Evolutionary conservation across 257 asterid species (phyloP), one percentile per base, ranked within the genome.

Genomic region (Nyctanthes arbortristis): DNA sequence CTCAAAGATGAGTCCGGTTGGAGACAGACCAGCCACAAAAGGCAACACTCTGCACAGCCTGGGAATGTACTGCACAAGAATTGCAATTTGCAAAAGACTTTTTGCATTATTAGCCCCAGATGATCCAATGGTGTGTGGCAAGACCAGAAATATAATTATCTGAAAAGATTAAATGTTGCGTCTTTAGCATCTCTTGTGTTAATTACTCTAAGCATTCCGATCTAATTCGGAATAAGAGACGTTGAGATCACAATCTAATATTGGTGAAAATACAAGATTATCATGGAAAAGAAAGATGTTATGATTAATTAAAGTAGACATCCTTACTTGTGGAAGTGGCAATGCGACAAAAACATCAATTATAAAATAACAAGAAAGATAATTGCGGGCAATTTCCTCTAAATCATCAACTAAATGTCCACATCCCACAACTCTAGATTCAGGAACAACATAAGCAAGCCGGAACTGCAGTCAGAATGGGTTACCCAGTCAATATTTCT

Each of bases 381-480:
- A 91, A 66, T 91, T 72, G 69, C 70, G 63, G 20, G 96, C 97
- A n/a, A n/a, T n/a, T n/a, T n/a, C n/a, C n/a, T n/a, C n/a, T n/a
- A n/a, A n/a, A n/a, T n/a, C n/a, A n/a, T n/a, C n/a, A n/a, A n/a
- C n/a, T n/a, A n/a, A n/a, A n/a, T n/a, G n/a, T n/a, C n/a, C n/a
- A n/a, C n/a, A 77, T 57, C 96, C 97, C 74, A 79, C 86, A 27
- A 91, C 95, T 83, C 84, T 73, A 39, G 97, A 80, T 71, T 89
- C 97, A 58, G 96, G 96, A 70, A 88, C 86, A 75, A 91, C 86
- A 74, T 87, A 91, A 72, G 97, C 97, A 55, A 91, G 75, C 82
- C 93, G 78, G 77, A 91, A 89, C 97, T 91, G 95, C 83, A 83
- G 77, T 27, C 24, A 14, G 13, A 54, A 37, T n/a, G n/a, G n/a